These are phyloP conservation scores for Oryza coarctata DNA, from an alignment of 176 grass and related monocot genomes.

Conservation along the genomic window DNA sequence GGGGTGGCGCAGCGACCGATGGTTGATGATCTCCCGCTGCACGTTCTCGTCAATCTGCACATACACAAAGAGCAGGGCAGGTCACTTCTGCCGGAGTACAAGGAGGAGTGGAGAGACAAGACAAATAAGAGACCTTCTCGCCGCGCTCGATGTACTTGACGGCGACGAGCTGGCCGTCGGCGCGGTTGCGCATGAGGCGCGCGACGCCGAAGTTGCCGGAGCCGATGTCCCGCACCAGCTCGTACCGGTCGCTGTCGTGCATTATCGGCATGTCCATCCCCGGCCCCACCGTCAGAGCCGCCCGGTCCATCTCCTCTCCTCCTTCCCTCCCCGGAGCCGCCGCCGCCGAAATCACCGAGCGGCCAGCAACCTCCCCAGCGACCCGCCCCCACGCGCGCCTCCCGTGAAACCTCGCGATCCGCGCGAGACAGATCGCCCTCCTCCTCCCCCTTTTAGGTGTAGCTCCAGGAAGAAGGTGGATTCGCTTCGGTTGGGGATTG, in stretches of 20 bases:
- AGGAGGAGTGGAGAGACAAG: too few species aligned
- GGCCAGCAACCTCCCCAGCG: too few species aligned
- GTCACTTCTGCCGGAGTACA: too few species aligned
- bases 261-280: constrained; percentile 95
- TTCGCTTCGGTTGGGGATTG: constrained; percentile 27
- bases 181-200: constrained; percentile 74
- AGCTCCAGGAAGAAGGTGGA: not conserved
- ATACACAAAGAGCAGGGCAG: not conserved
- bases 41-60: constrained; percentile 96
- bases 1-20: constrained; percentile 79
- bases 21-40: constrained; percentile 96
- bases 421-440: not conserved
- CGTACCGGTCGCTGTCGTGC: constrained; percentile 92
- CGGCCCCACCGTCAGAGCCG: constrained; percentile 69
- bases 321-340: not conserved
- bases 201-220: constrained; percentile 88
- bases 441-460: not conserved
- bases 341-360: not conserved
- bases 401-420: constrained; percentile 30
- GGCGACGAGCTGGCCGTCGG: constrained; percentile 68
- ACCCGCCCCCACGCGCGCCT: not conserved
- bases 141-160: constrained; percentile 91
- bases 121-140: constrained; percentile 53
- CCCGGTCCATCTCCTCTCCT: constrained; percentile 60
- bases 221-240: constrained; percentile 80